Base-by-base conservation (phyloP, 2,329 filamentous ascomycete species). In the Fusarium fracticaudum region DNA sequence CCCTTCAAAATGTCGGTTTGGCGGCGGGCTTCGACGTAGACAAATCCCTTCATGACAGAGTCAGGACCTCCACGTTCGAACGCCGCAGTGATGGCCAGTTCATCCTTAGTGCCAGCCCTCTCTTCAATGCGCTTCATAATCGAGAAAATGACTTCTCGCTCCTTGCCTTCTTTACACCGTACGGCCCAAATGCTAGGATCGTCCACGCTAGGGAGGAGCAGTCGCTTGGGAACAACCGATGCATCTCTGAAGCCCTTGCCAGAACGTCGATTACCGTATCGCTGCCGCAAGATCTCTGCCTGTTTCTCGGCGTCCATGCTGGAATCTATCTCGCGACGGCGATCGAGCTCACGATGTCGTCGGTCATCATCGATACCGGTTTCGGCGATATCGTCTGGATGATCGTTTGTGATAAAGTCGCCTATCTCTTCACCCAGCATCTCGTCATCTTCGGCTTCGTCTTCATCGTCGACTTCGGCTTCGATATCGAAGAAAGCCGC, bases 181-280 rank as follows among this genome's bases (percentile, higher is more conserved):
- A 98, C 92, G 70, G 93, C 94, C 94, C 94, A 99, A 80, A 99
- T 98, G 78, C 94, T 95, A 3, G 96, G 96, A 81, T 99, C 96
- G 72, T 98, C 93, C 57, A 98, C 95, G 78, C 94, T 96, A 9
- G 96, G 96, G 48, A 98, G 91, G 18, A 98, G 88, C 47, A 98
- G 85, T 71, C 94, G 91, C 82, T 96, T 95, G 26, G 95, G 95
- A 7, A 97, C 91, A 54, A 96, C 90, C 6, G 92, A 90, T 29
- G 93, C 91, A 78, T 96, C 93, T 58, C 89, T 89, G 69, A 89
- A 83, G 79, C 89, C 88, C 47, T 91, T 89, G 35, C 89, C 89
- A 64, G 90, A 87, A 44, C 92, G 91, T 74, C 93, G 90, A 75
- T 94, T 92, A 74, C 95, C 94, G 82, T 99, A 98, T 79, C 95